phyloP scores from a whole-genome alignment of 768 basidiomycete species.

The Termitomyces sp. region DNA sequence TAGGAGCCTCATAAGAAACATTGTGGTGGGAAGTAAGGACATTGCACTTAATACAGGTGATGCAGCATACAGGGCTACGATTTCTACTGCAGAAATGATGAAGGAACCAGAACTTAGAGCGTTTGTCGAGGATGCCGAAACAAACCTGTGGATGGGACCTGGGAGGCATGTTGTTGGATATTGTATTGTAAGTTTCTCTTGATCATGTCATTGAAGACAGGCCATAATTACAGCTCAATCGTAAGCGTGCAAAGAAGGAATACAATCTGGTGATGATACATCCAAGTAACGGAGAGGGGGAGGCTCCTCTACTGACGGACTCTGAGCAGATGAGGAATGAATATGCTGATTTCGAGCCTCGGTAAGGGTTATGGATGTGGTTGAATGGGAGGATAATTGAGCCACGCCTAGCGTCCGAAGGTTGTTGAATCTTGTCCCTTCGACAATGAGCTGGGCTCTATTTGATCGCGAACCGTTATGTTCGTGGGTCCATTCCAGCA shows the following conservation, averaged over 20 bases:
- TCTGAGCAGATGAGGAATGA: conserved; percentile 43
- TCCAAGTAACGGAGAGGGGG: conserved; percentile 34
- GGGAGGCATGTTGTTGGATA: conserved; percentile 33
- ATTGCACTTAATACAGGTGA: conserved; percentile 56
- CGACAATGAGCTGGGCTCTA: conserved; percentile 43
- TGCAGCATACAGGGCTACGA: conserved; percentile 55
- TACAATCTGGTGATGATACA: conserved; percentile 45
- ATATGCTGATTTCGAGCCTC: conserved; percentile 46
- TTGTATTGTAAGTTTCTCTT: conserved; percentile 25
- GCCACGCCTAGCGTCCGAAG: conserved; percentile 34
- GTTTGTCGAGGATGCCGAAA: conserved; percentile 48
- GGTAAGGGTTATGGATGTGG: conserved; percentile 22
- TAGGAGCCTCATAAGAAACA: conserved; percentile 45
- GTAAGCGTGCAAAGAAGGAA: conserved; percentile 32
- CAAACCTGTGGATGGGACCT: conserved; percentile 62
- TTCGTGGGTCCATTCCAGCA: conserved; percentile 44
- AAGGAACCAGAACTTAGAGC: conserved; percentile 47
- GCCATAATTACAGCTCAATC: background rate
- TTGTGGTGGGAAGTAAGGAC: conserved; percentile 44
- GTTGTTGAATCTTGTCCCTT: conserved; percentile 40
- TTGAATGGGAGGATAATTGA: background rate
- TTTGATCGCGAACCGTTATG: conserved; percentile 45
- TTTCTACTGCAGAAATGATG: conserved; percentile 42
- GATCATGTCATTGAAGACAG: no score
- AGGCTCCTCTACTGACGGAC: conserved; percentile 41